Base-by-base conservation (phyloP, 306 rosid genomes). In the Trifolium subterraneum region DNA sequence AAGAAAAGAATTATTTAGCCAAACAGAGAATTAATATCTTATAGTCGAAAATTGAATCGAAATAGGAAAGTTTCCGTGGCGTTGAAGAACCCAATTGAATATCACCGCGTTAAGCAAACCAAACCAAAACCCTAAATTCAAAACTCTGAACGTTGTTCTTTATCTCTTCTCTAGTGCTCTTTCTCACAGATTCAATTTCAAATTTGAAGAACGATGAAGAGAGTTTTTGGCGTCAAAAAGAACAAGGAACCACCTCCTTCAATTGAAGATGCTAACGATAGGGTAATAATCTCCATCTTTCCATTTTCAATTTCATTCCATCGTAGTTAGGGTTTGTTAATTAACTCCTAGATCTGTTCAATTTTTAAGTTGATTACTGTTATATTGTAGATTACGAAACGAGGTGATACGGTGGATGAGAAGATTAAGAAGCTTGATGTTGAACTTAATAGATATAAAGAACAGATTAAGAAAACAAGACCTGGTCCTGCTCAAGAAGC, bases 401-500 rank as follows among this genome's bases (percentile, higher is more conserved):
- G 99, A 47, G 98, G 99, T 15, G 99, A 95, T 7, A 38, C 90
- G 0, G 98, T 95, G 56, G 99, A 95, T 1, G 99, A 92, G 0
- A 95, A 92, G 85, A 92, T 95, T 50, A 85, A 85, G 84, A 95
- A 74, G 86, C 98, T 95, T 69, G 99, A 95, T 79, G 84, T 27
- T 7, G 97, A 95, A 59, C 99, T 95, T 25, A 86, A 64, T 82
- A 87, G 88, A 85, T 95, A 92, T 67, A 95, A 95, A 75, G 99
- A 92, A 64, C 99, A 95, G 84, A 79, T 95, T 42, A 90, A 92
- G 91, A 92, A 87, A 87, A 92, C 98, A 33, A 92, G 98, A 75
- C 96, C 99, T 35, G 99, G 99, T 71, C 97, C 97, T 63, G 88
- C 93, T 13, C 99, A 86, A 72, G 99, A 95, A 74, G 99, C 92